These are phyloP conservation scores for carrot (Daucus carota) DNA, from an alignment of 129 eudicot species.

Conservation along the genomic window DNA sequence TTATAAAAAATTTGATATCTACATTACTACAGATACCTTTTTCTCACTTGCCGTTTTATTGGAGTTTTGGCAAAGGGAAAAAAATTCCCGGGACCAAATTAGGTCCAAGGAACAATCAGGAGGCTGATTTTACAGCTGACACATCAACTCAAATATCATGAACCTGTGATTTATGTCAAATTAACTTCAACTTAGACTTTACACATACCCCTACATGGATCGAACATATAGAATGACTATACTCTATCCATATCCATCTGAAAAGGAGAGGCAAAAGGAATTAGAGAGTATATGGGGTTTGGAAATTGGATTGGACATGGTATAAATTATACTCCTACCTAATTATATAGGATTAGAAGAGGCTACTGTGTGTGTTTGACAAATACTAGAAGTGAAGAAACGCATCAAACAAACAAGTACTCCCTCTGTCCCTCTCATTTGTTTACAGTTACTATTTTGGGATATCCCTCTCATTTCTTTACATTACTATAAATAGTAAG, in stretches of 20 bases:
- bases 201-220: too few species aligned
- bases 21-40: too few species aligned
- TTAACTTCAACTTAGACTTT: neutral
- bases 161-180: neutral
- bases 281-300: neutral
- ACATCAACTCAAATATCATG: neutral
- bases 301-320: neutral
- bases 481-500: too few species aligned
- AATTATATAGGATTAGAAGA: neutral
- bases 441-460: too few species aligned
- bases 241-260: neutral
- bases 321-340: neutral
- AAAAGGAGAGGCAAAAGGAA: conserved; percentile 1
- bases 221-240: neutral
- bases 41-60: too few species aligned
- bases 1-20: too few species aligned
- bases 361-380: neutral
- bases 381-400: neutral
- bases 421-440: too few species aligned
- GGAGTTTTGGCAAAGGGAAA: neutral
- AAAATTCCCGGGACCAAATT: neutral
- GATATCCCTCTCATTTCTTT: too few species aligned
- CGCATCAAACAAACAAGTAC: neutral
- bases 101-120: neutral
- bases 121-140: neutral